Evolutionary conservation across 2,329 filamentous ascomycete species (phyloP), one percentile per base, ranked within the genome.

Genomic region (Pseudocercospora ulei): DNA sequence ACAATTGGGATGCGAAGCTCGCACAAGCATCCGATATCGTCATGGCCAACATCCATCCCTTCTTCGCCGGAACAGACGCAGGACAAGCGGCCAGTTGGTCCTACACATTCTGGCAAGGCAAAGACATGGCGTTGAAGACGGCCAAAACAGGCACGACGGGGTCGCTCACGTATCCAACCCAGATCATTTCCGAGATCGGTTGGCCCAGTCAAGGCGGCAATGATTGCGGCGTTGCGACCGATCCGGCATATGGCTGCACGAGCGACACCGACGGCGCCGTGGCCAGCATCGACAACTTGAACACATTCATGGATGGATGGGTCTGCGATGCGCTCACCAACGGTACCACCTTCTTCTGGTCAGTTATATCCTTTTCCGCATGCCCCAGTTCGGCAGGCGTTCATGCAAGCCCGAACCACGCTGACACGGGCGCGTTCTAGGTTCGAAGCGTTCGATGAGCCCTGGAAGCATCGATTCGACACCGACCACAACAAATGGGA

Each of bases 1-100:
- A 90, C 54, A 81, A 88, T 54, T 96, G 88, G 88, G 80, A 76
- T 2, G 56, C 70, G 0, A 67, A 70, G 1, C 73, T 96, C 11
- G 82, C 81, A 0, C 52, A 64, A 3, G 70, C 76, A 35, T 82
- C 84, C 26, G 87, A 96, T 61, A 78, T 83, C 54, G 78, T 96
- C 62, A 95, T 96, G 87, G 81, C 84, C 51, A 96, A 96, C 58
- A 83, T 96, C 38, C 90, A 96, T 58, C 88, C 90, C 0, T 95
- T 96, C 70, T 96, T 96, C 57, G 82, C 79, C 0, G 88, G 88
- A 30, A 76, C 84, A 7, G 66, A 72, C 0, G 79, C 77, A 2
- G 66, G 73, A 2, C 59, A 72, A 1, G 84, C 85, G 0, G 79
- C 86, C 0, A 64, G 59, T 5, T 96, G 88, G 88, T 93, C 88